Percentiles rank a stretch among this genome's conserved stretches.
phyloP scores from a whole-genome alignment of 768 basidiomycete species.

The Hirschioporus abietinus region DNA sequence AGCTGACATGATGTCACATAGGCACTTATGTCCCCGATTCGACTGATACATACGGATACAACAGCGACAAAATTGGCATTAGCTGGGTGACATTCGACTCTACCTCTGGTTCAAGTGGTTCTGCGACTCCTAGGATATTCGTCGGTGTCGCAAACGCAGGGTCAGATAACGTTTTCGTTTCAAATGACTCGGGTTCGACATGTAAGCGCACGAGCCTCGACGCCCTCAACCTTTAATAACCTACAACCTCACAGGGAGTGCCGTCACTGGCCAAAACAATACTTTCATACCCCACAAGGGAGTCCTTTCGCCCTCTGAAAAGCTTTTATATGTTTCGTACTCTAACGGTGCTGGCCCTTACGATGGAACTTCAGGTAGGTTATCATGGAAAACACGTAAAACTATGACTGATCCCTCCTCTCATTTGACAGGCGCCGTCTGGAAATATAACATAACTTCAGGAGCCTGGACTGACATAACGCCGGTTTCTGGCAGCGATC shows the following conservation, averaged over 20 bases:
- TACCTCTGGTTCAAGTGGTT: constrained; percentile 46
- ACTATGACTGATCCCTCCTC: constrained; percentile 1
- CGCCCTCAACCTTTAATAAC: not conserved
- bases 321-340: constrained; percentile 54
- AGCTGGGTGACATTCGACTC: constrained; percentile 62
- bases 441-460: constrained; percentile 46
- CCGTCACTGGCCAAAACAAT: constrained; percentile 52
- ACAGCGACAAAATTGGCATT: constrained; percentile 36
- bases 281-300: constrained; percentile 62
- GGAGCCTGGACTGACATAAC: constrained; percentile 58
- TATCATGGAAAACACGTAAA: not conserved
- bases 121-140: constrained; percentile 57
- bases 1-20: constrained; percentile 14
- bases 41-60: constrained; percentile 39
- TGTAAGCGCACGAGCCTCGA: constrained; percentile 33
- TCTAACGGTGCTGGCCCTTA: constrained; percentile 63
- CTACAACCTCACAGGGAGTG: constrained; percentile 37
- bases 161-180: constrained; percentile 49
- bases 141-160: constrained; percentile 60
- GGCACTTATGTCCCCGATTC: constrained; percentile 51
- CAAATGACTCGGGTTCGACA: constrained; percentile 49
- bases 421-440: constrained; percentile 14
- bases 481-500: constrained; percentile 49
- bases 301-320: constrained; percentile 52
- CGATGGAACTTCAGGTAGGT: constrained; percentile 46